phyloP scores from a whole-genome alignment of 2,329 filamentous ascomycete genomes.

The Clarireedia monteithiana region DNA sequence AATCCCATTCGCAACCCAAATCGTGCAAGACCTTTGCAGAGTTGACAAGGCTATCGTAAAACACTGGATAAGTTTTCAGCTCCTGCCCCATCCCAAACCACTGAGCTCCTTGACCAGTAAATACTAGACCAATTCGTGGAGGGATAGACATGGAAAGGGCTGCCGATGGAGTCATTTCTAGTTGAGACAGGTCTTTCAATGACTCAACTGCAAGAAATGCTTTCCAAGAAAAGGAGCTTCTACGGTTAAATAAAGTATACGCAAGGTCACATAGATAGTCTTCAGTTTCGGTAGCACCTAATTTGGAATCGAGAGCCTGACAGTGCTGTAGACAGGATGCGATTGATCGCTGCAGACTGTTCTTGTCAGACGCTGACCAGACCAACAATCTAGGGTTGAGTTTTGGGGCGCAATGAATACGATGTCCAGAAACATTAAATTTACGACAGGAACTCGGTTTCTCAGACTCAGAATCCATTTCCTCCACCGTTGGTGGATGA shows the following conservation, averaged over 20 bases:
- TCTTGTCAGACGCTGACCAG: not conserved
- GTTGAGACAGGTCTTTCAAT: not conserved
- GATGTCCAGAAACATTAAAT: too few relatives aligned
- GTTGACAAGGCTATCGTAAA: not conserved
- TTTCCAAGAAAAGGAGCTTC: not conserved
- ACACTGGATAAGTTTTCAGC: constrained; percentile 8
- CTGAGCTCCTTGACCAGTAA: constrained; percentile 19
- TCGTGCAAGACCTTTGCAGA: not conserved
- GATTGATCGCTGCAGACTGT: not conserved
- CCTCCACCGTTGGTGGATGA: not conserved
- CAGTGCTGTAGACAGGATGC: not conserved
- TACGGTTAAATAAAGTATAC: not conserved
- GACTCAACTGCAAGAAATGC: not conserved
- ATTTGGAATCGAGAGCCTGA: not conserved
- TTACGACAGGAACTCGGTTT: too few relatives aligned
- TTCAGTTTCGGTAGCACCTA: not conserved
- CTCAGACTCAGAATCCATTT: not conserved
- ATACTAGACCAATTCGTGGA: constrained; percentile 6
- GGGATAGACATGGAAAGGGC: not conserved
- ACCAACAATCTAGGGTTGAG: not conserved
- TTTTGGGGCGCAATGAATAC: not conserved
- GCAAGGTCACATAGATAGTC: not conserved
- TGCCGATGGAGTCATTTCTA: not conserved
- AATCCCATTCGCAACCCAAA: not conserved
- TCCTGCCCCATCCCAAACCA: constrained; percentile 12